Evolutionary conservation across 805 yeast species (phyloP), one percentile per base, ranked within the genome.

Genomic region (Huiozyma sinensis): DNA sequence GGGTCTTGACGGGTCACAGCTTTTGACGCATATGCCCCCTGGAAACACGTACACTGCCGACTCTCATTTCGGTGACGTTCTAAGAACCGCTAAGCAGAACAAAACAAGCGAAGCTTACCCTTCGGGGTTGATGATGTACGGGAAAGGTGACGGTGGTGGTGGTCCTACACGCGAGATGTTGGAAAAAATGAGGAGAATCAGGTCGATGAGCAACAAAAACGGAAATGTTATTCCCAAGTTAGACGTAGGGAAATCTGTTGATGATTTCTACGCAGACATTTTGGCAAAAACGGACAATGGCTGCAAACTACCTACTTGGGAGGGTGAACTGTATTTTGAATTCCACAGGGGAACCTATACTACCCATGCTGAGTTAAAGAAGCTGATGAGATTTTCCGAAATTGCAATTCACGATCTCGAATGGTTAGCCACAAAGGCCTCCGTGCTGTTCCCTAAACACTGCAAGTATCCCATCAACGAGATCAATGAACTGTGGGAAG

Each of bases 111-210:
- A 87, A 45, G 77, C 79, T 48, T 88, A 81, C 44, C 90, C 84
- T 47, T 78, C 84, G 7, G 90, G 95, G 0, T 68, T 90, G 53
- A 67, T 92, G 57, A 68, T 88, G 37, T 92, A 76, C 55, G 98
- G 98, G 35, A 81, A 83, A 55, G 98, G 98, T 56, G 98, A 90
- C 61, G 98, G 98, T 54, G 98, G 98, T 49, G 98, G 98, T 50
- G 98, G 98, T 6, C 97, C 98, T 39, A 81, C 86, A 4, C 83
- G 84, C 35, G 95, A 85, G 57, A 89, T 88, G 95, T 56, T 90
- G 50, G 97, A 92, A 59, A 89, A 87, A 60, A 71, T 90, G 57
- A 78, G 97, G 58, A 79, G 97, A 54, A 81, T 90, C 60, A 75
- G 97, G 57, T 97, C 97, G 11, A 63, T 89, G 47, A 75, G 88